Conservation (phyloP, 179 eudicot genomes). For the Sideroxylon spinosum region DNA sequence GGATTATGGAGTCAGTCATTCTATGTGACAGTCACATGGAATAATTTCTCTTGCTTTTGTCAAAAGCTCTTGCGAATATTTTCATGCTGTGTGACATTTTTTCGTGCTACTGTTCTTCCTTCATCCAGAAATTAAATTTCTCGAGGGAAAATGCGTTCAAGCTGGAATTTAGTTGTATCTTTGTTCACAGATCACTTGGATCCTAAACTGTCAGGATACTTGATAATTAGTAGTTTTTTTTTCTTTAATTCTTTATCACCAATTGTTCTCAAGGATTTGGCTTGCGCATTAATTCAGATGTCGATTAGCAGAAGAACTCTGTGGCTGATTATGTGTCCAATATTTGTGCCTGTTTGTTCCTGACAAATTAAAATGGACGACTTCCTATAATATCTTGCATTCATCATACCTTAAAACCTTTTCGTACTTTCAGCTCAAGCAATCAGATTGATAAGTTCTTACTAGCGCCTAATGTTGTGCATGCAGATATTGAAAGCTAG, state of each 20-base stretch:
- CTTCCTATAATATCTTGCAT: not conserved
- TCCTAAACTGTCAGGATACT: not conserved
- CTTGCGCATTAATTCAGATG: not conserved
- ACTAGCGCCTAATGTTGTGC: constrained; percentile 11
- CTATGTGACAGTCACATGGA: too few relatives aligned
- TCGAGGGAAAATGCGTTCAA: not conserved
- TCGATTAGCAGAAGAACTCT: not conserved
- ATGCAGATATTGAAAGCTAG: constrained; percentile 80
- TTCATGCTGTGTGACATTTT: not conserved
- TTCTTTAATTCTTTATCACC: not conserved
- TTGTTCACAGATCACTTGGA: not conserved
- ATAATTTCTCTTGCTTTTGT: not conserved
- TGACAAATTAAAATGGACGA: not conserved
- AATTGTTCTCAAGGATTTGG: not conserved
- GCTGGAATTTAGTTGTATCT: not conserved
- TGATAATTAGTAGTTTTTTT: not conserved
- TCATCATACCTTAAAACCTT: not conserved
- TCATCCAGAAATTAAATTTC: not conserved
- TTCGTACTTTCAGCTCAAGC: not conserved
- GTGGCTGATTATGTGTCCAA: not conserved
- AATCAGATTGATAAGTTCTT: not conserved
- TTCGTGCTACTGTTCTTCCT: not conserved
- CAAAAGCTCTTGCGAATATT: not conserved
- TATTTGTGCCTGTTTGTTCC: not conserved
- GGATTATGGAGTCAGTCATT: too few relatives aligned